Conservation (phyloP, 352 stramenopile genomes). For the Lagenidium giganteum region DNA sequence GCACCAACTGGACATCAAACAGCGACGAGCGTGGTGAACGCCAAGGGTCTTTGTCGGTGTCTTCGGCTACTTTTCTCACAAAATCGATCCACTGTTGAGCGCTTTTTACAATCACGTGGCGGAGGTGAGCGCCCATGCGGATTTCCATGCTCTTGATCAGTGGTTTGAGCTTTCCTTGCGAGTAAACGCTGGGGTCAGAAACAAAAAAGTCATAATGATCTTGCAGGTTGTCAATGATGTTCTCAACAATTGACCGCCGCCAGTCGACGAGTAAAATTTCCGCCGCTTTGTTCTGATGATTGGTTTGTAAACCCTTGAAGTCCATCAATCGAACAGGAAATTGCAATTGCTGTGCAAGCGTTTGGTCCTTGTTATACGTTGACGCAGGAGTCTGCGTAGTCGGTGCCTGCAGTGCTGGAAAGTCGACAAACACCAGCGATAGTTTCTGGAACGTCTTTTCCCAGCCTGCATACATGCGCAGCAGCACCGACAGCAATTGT, state of each 20-base stretch:
- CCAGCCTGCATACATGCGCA: conserved; percentile 89
- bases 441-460: conserved; percentile 84
- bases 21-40: conserved; percentile 58
- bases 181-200: conserved; percentile 63
- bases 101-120: conserved; percentile 57
- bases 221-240: conserved; percentile 92
- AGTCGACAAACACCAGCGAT: conserved; percentile 61
- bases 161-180: conserved; percentile 44
- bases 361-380: conserved; percentile 24
- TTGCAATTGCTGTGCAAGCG: conserved; percentile 33
- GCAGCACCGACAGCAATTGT: conserved; percentile 70
- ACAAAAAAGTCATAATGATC: conserved; percentile 93
- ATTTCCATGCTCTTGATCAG: conserved; percentile 85
- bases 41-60: conserved; percentile 21
- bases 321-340: conserved; percentile 83
- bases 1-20: conserved; percentile 76
- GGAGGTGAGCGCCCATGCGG: conserved; percentile 82
- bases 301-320: conserved; percentile 76
- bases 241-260: conserved; percentile 87
- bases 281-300: conserved; percentile 67
- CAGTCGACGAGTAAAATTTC: conserved; percentile 85
- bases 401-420: conserved; percentile 6
- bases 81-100: conserved; percentile 59
- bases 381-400: not conserved
- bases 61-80: conserved; percentile 22